Evolutionary conservation across 257 asterid species (phyloP).

Genomic region (Plantago major): DNA sequence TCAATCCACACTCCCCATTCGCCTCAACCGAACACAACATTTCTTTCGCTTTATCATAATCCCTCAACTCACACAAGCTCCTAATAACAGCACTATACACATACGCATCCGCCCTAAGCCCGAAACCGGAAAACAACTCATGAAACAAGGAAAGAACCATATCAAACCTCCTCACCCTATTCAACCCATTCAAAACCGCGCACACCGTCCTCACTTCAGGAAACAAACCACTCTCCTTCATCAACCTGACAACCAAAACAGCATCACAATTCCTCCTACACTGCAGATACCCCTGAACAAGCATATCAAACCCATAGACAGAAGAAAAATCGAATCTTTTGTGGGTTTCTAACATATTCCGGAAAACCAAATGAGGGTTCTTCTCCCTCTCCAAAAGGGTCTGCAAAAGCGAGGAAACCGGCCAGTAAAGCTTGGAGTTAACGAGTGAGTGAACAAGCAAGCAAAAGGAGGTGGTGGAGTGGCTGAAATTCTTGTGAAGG

Average conservation of each 20-base stretch:
- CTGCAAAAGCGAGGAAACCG: constrained; percentile 80
- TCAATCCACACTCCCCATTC: constrained; percentile 39
- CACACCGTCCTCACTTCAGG: constrained; percentile 85
- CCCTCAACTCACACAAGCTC: constrained; percentile 72
- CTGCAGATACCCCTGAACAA: constrained; percentile 67
- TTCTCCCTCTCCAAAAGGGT: constrained; percentile 57
- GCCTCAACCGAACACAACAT: constrained; percentile 47
- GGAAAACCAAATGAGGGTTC: constrained; percentile 48
- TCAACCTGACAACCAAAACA: constrained; percentile 46
- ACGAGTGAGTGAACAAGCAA: constrained; percentile 73
- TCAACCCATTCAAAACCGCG: constrained; percentile 60
- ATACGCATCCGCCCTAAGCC: constrained; percentile 52
- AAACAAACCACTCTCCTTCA: constrained; percentile 57
- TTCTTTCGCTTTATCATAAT: constrained; percentile 59
- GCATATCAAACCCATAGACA: constrained; percentile 66
- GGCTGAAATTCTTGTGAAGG: constrained; percentile 66
- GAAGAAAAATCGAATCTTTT: constrained; percentile 43
- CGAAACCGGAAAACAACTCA: constrained; percentile 33
- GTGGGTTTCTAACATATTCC: constrained; percentile 38
- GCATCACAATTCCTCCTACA: constrained; percentile 51
- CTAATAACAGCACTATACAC: constrained; percentile 53
- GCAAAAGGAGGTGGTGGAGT: constrained; percentile 75
- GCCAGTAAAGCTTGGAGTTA: constrained; percentile 75
- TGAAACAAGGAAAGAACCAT: constrained; percentile 63
- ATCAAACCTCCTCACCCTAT: constrained; percentile 50